Conservation (phyloP, 371 early-diverging fungal genomes). For the Circinella minor region DNA sequence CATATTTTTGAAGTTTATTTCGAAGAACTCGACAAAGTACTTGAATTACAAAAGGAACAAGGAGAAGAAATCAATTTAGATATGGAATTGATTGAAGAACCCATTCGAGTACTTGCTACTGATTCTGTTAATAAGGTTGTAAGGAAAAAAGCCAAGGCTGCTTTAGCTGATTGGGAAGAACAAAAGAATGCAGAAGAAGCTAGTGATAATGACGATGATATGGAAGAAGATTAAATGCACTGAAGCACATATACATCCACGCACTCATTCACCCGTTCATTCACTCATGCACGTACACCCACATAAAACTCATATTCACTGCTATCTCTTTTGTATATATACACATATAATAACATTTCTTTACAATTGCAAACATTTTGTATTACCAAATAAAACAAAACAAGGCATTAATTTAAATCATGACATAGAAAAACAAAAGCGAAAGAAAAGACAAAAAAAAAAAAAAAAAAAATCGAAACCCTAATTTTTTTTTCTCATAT, state of each 20-base stretch:
- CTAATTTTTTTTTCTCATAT: background rate
- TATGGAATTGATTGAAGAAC: slow-evolving; percentile 65
- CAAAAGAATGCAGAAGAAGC: slow-evolving; percentile 7
- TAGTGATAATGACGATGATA: background rate
- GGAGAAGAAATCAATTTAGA: slow-evolving; percentile 29
- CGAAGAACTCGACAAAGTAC: slow-evolving; percentile 76
- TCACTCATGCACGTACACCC: too few species aligned
- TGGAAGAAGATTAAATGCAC: slow-evolving; percentile 11
- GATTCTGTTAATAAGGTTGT: slow-evolving; percentile 56
- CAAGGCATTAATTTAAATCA: too few species aligned
- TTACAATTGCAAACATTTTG: too few species aligned
- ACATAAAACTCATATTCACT: too few species aligned
- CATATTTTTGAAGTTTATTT: slow-evolving; percentile 84
- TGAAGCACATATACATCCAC: too few species aligned
- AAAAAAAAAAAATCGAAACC: background rate
- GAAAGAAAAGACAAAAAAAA: too few species aligned
- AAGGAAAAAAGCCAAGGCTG: slow-evolving; percentile 59
- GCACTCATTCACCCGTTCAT: too few species aligned
- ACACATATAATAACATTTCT: too few species aligned
- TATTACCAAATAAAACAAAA: too few species aligned
- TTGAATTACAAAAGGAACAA: slow-evolving; percentile 51
- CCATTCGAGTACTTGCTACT: slow-evolving; percentile 66
- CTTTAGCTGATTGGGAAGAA: slow-evolving; percentile 25
- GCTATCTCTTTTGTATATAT: too few species aligned
- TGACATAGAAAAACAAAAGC: too few species aligned